Conservation (phyloP, 345 rosid genomes). For the Streptanthus diversifolius region DNA sequence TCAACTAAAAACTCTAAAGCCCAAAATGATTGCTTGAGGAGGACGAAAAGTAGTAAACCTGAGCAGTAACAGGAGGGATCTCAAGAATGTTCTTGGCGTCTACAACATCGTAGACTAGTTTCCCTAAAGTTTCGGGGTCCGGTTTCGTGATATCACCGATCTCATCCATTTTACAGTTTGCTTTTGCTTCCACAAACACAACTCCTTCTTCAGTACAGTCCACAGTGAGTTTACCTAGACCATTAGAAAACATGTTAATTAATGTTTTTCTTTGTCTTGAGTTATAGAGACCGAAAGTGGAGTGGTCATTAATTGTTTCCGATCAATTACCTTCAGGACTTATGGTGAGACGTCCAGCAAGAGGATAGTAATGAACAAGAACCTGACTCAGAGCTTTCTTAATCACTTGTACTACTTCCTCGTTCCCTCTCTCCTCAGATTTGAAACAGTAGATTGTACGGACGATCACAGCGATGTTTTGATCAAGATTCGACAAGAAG, state of each 20-base stretch:
- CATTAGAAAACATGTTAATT: not conserved
- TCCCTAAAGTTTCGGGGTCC: conserved; percentile 66
- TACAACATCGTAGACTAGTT: conserved; percentile 75
- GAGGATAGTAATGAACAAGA: conserved; percentile 79
- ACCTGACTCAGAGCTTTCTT: conserved; percentile 68
- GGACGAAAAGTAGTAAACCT: conserved; percentile 45
- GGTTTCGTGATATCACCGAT: conserved; percentile 85
- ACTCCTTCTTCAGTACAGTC: conserved; percentile 82
- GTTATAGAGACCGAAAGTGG: not conserved
- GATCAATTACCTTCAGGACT: conserved; percentile 54
- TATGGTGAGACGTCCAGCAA: conserved; percentile 73
- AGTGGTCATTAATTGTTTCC: not conserved
- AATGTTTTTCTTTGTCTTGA: not conserved
- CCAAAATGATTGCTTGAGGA: not conserved
- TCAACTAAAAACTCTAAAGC: not conserved
- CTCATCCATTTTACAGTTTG: conserved; percentile 57
- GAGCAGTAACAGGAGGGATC: conserved; percentile 87
- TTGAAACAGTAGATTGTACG: conserved; percentile 83
- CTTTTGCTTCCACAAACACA: conserved; percentile 80
- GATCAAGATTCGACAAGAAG: conserved; percentile 90
- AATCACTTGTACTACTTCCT: conserved; percentile 52
- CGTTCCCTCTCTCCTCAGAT: conserved; percentile 60
- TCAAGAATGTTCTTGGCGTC: conserved; percentile 82
- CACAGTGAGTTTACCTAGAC: conserved; percentile 57
- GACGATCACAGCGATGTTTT: conserved; percentile 73